A percentile compares a stretch with the other conserved stretches of the same genome.
Conservation (phyloP, 2,329 filamentous ascomycete species). For the Zasmidium citrigriseum region DNA sequence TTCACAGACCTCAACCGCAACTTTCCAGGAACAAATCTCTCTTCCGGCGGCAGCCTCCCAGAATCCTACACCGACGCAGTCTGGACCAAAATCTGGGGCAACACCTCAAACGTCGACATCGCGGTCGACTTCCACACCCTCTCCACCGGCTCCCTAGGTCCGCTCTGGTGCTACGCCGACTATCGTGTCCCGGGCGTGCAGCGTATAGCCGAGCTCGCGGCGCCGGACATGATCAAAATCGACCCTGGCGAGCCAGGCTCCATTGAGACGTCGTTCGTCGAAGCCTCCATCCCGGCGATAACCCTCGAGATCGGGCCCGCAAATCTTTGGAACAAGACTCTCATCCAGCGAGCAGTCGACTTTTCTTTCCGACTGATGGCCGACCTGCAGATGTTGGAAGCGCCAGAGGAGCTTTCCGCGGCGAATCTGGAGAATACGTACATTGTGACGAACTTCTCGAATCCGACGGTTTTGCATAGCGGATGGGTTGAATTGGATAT, state of each 20-base stretch:
- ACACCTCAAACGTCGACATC: constrained; percentile 41
- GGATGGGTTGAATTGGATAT: constrained; percentile 31
- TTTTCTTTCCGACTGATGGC: constrained; percentile 33
- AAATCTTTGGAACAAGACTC: constrained; percentile 39
- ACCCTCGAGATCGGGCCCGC: constrained; percentile 43
- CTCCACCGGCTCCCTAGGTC: constrained; percentile 38
- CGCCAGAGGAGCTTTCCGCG: constrained; percentile 3
- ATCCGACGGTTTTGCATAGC: constrained; percentile 36
- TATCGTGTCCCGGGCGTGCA: constrained; percentile 40
- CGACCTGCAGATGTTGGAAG: constrained; percentile 28
- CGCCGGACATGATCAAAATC: constrained; percentile 43
- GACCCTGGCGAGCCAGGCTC: constrained; percentile 41
- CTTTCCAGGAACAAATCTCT: constrained; percentile 57
- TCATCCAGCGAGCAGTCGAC: constrained; percentile 38
- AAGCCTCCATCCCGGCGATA: constrained; percentile 38
- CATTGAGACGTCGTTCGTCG: constrained; percentile 42
- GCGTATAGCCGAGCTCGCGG: constrained; percentile 41
- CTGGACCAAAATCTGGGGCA: constrained; percentile 42
- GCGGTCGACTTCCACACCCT: constrained; percentile 42
- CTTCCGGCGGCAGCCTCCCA: constrained; percentile 20
- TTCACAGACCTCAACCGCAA: constrained; percentile 61
- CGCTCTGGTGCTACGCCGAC: constrained; percentile 44
- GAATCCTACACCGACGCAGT: constrained; percentile 35
- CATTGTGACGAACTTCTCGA: constrained; percentile 34
- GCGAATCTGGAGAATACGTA: constrained; percentile 23